Evolutionary conservation across 176 grass and related monocot genomes (phyloP).

Genomic region (Microstegium vimineum): DNA sequence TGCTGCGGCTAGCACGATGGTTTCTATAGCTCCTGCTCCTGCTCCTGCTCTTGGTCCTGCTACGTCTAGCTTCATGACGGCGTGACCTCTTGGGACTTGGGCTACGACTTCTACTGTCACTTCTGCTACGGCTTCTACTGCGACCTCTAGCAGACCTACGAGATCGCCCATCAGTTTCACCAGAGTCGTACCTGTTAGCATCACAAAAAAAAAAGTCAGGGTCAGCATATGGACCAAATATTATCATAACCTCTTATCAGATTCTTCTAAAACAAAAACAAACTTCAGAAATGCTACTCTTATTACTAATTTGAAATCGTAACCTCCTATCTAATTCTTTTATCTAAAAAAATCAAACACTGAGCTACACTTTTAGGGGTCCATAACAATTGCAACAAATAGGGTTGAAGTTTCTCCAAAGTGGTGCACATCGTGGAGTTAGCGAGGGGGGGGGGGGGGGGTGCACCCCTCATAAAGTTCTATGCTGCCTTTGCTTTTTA

Average conservation of each 20-base stretch:
- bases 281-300: neutral
- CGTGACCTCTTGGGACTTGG: conserved; percentile 57
- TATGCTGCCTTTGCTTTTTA: neutral
- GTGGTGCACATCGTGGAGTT: neutral
- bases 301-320: neutral
- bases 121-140: conserved; percentile 51
- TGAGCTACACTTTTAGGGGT: neutral
- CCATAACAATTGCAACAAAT: neutral
- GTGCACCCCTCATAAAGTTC: neutral
- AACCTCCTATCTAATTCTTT: neutral
- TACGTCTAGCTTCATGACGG: conserved; percentile 35
- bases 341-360: neutral
- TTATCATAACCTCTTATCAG: neutral
- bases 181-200: conserved; percentile 37
- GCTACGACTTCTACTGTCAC: conserved; percentile 56
- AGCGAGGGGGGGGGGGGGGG: too few relatives aligned
- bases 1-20: conserved; percentile 40
- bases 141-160: conserved; percentile 46
- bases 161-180: conserved; percentile 37
- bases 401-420: neutral
- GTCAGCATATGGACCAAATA: conserved; percentile 12
- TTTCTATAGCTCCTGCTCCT: conserved; percentile 49
- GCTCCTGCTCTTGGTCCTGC: conserved; percentile 39
- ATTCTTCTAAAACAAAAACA: neutral
- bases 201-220: conserved; percentile 11